Conservation (phyloP, 768 basidiomycete genomes). For the Lactarius evosmus region DNA sequence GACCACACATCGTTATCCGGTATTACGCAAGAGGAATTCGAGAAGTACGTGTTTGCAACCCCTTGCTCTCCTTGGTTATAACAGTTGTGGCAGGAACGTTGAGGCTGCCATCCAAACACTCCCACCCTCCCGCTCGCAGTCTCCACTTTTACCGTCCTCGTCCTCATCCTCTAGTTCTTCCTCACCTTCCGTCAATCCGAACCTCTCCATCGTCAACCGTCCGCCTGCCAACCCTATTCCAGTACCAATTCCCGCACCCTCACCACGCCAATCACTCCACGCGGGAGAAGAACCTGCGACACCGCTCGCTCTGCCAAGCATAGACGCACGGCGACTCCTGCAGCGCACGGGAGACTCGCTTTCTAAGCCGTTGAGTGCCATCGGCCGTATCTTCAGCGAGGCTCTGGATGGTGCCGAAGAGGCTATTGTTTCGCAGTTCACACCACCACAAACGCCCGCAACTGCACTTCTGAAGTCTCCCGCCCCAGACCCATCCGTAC, state of each 20-base stretch:
- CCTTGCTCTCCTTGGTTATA: neutral
- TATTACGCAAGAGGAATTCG: constrained; percentile 92
- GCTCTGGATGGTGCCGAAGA: constrained; percentile 72
- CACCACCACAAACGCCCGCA: constrained; percentile 16
- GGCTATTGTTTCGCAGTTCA: constrained; percentile 32
- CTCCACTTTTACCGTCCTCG: constrained; percentile 33
- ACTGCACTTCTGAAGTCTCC: neutral
- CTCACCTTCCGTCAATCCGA: constrained; percentile 33
- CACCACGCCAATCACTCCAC: constrained; percentile 40
- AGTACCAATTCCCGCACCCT: constrained; percentile 16
- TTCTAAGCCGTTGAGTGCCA: constrained; percentile 86
- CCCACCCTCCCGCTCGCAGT: constrained; percentile 37
- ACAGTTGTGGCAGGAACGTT: constrained; percentile 45
- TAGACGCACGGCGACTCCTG: constrained; percentile 75
- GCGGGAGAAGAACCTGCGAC: constrained; percentile 89
- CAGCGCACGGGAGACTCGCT: constrained; percentile 90
- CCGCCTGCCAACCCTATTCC: constrained; percentile 26
- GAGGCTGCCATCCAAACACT: constrained; percentile 56
- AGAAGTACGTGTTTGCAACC: constrained; percentile 46
- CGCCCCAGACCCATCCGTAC: constrained; percentile 3
- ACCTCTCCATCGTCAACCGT: constrained; percentile 10
- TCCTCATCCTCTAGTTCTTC: constrained; percentile 32
- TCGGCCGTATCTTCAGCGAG: constrained; percentile 83
- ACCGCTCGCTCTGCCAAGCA: constrained; percentile 62
- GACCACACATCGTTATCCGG: constrained; percentile 93